phyloP scores from a whole-genome alignment of 1,284 basidiomycete genomes.

The Trichosporon coremiiforme region DNA sequence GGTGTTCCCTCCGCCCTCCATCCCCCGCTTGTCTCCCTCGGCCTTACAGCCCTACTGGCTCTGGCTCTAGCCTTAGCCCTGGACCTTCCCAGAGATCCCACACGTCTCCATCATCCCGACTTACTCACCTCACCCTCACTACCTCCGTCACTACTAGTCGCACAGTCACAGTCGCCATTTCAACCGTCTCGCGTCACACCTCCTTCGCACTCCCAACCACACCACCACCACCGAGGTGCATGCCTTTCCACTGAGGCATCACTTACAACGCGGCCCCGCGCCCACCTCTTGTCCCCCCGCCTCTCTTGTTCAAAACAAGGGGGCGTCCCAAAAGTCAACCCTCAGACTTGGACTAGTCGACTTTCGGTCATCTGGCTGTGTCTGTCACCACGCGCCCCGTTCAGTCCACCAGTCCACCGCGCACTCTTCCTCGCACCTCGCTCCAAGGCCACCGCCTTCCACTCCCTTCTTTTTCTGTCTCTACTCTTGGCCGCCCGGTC shows the following conservation, averaged over 20 bases:
- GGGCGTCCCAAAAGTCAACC: background rate
- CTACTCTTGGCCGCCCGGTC: slow-evolving; percentile 5
- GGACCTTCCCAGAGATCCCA: slow-evolving; percentile 7
- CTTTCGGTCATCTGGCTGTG: background rate
- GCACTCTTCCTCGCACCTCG: background rate
- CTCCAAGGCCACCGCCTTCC: background rate
- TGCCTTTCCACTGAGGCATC: slow-evolving; percentile 8
- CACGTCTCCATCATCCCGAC: background rate
- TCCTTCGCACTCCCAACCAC: background rate
- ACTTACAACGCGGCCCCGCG: background rate
- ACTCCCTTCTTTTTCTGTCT: background rate
- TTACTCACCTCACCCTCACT: background rate
- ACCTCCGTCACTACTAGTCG: background rate
- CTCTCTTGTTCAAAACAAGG: background rate
- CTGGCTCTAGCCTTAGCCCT: background rate
- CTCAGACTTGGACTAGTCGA: background rate
- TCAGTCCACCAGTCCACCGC: background rate
- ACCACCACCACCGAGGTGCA: background rate
- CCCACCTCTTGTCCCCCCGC: background rate
- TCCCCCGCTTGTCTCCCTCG: background rate
- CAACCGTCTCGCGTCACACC: slow-evolving; percentile 1
- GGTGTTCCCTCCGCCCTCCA: background rate
- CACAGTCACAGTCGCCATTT: background rate
- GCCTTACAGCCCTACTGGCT: background rate
- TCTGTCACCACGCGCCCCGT: slow-evolving; percentile 4